phyloP scores from a whole-genome alignment of 2,329 filamentous ascomycete species.

The Colletotrichum eremochloae region DNA sequence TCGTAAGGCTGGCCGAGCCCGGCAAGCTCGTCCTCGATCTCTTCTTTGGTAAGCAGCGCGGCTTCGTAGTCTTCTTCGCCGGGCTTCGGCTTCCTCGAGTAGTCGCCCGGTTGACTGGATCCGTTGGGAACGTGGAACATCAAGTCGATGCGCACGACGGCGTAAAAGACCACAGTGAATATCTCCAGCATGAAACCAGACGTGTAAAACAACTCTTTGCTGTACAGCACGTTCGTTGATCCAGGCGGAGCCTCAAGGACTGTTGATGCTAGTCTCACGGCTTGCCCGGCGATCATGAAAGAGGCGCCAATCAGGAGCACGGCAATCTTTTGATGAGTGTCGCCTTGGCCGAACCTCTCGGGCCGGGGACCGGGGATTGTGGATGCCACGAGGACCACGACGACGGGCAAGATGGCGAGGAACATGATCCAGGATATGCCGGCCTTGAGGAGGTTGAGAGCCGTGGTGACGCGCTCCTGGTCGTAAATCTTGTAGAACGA shows the following conservation, averaged over 20 bases:
- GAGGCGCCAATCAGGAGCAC: slow-evolving; percentile 47
- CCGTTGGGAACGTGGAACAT: slow-evolving; percentile 51
- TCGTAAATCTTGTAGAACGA: slow-evolving; percentile 45
- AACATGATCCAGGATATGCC: slow-evolving; percentile 46
- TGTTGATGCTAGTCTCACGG: slow-evolving; percentile 45
- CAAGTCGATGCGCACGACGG: slow-evolving; percentile 47
- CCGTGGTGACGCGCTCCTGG: slow-evolving; percentile 34
- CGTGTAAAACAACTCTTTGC: slow-evolving; percentile 52
- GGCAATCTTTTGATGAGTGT: slow-evolving; percentile 48
- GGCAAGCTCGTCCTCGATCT: slow-evolving; percentile 31
- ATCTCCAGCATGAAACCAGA: slow-evolving; percentile 52
- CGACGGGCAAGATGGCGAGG: slow-evolving; percentile 44
- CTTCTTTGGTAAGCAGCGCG: slow-evolving; percentile 34
- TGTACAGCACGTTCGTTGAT: slow-evolving; percentile 48
- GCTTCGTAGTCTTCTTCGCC: slow-evolving; percentile 46
- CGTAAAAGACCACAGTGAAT: slow-evolving; percentile 47
- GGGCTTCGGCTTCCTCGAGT: slow-evolving; percentile 62
- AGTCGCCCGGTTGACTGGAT: slow-evolving; percentile 46
- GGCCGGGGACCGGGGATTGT: slow-evolving; percentile 48
- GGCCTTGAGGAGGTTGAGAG: slow-evolving; percentile 42
- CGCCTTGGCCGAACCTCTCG: slow-evolving; percentile 51
- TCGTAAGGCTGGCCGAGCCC: slow-evolving; percentile 35
- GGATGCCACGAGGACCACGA: slow-evolving; percentile 45
- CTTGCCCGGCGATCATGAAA: slow-evolving; percentile 43
- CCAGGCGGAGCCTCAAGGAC: slow-evolving; percentile 45